Base-by-base conservation (phyloP, 352 stramenopile genomes). In the Globisporangium splendens region DNA sequence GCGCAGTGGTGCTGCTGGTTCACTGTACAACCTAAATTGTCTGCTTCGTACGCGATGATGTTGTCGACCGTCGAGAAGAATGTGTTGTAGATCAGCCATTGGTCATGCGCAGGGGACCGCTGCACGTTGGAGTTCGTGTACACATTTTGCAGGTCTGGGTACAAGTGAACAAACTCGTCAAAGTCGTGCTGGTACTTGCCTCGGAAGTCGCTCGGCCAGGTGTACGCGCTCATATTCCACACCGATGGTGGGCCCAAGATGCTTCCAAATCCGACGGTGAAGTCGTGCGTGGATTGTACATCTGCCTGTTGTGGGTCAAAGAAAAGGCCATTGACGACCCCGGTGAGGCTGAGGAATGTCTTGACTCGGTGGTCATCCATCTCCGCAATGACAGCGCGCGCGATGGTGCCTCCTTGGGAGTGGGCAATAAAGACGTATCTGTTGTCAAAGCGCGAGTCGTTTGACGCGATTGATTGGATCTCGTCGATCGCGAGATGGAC, bases 311-410 rank as follows among this genome's bases (percentile, higher is more conserved):
- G 73, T 3, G 77, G 75, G 11, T 73, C 75, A 50, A 74, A 78
- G 47, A 85, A 83, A 62, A 79, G 73, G 46, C 77, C 77, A 46
- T 88, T 83, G 12, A 70, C 65, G 3, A 71, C 63, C 3, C 77
- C 75, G 10, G 77, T 75, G 22, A 85, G 61, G 38, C 66, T 80
- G 59, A 88, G 72, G 61, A 72, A 75, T 35, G 66, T 75, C 54
- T 78, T 62, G 3, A 76, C 73, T 2, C 78, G 76, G 66, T 83
- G 77, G 59, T 83, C 67, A 44, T 88, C 70, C 74, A 80, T 82
- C 21, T 82, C 68, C 58, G 85, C 70, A 21, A 85, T 68, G 20
- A 88, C 75, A 20, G 63, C 73, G 22, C 77, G 72, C 22, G 73
- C 58, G 14, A 88, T 57, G 3, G 74, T 63, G 0, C 65, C 74